Percentiles rank a stretch among this genome's conserved stretches.
These are phyloP conservation scores for Ophiostoma sp. DNA, from an alignment of 2,329 filamentous ascomycete species.

Conservation along the genomic window DNA sequence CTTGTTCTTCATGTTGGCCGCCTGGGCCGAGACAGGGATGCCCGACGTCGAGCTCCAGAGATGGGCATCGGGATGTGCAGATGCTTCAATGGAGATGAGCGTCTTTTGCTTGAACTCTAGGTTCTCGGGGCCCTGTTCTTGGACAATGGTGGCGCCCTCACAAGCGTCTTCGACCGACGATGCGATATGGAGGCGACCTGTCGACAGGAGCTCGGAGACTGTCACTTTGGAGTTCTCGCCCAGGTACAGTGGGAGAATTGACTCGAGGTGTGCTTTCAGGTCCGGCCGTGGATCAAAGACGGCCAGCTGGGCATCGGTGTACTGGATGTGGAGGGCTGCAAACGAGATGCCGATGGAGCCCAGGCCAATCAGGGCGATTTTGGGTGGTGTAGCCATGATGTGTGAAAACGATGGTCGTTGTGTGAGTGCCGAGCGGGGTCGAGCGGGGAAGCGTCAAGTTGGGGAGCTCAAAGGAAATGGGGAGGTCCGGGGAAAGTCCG, in stretches of 20 bases:
- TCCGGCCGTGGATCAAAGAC: slow-evolving; percentile 26
- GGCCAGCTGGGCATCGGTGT: slow-evolving; percentile 7
- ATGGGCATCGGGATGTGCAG: slow-evolving; percentile 37
- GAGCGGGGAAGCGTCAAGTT: background rate
- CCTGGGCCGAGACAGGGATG: slow-evolving; percentile 38
- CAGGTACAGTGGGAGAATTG: slow-evolving; percentile 21
- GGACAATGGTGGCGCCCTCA: slow-evolving; percentile 21
- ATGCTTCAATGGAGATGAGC: slow-evolving; percentile 39
- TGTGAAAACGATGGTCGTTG: background rate
- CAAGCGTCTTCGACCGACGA: slow-evolving; percentile 9
- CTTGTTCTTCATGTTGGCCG: slow-evolving; percentile 35
- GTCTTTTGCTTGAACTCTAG: slow-evolving; percentile 43
- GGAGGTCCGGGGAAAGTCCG: background rate
- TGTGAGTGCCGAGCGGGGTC: background rate
- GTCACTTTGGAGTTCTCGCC: background rate
- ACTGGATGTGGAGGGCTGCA: slow-evolving; percentile 23
- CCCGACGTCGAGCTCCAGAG: slow-evolving; percentile 45
- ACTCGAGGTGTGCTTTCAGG: slow-evolving; percentile 9
- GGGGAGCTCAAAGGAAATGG: background rate
- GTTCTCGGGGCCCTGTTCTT: slow-evolving; percentile 43
- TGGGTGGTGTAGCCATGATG: background rate
- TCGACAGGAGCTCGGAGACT: background rate
- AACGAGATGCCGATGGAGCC: slow-evolving; percentile 27
- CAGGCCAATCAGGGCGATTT: slow-evolving; percentile 21
- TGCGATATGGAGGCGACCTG: background rate